Percentiles rank a stretch among this genome's conserved stretches.
Conservation (phyloP, 2,329 filamentous ascomycete genomes). For the Calonectria leucothoes region DNA sequence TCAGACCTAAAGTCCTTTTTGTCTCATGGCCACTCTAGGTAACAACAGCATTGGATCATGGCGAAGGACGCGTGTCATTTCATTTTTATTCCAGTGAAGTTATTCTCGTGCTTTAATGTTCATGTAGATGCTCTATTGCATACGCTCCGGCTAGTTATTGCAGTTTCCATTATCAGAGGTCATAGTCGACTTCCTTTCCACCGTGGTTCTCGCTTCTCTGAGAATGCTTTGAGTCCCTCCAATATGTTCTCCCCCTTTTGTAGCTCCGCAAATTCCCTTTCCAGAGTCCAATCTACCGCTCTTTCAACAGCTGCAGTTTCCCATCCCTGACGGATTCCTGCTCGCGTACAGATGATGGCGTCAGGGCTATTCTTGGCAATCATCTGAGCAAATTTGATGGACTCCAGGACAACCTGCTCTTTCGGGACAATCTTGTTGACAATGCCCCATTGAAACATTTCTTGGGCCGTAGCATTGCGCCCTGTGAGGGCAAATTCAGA, state of each 20-base stretch:
- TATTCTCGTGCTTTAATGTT: too few relatives aligned
- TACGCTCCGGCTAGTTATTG: background rate
- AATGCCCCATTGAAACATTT: conserved; percentile 38
- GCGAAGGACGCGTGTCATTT: too few relatives aligned
- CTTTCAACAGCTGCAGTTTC: conserved; percentile 71
- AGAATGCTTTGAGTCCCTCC: conserved; percentile 77
- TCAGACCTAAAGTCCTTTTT: too few relatives aligned
- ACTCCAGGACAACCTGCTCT: conserved; percentile 59
- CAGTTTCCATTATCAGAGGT: background rate
- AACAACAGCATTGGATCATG: background rate
- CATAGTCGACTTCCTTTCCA: conserved; percentile 64
- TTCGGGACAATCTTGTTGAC: conserved; percentile 37
- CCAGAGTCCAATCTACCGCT: conserved; percentile 58
- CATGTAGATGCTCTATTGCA: too few relatives aligned
- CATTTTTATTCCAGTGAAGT: too few relatives aligned
- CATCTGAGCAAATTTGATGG: conserved; percentile 67
- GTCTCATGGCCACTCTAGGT: too few relatives aligned
- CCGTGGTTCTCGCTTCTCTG: conserved; percentile 74
- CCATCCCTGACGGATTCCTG: conserved; percentile 77
- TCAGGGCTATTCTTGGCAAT: conserved; percentile 77
- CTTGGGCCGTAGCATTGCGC: conserved; percentile 55
- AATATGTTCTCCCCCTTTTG: conserved; percentile 74
- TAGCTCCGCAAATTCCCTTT: conserved; percentile 64
- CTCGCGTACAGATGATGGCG: conserved; percentile 74
- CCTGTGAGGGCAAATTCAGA: conserved; percentile 63